Conservation (phyloP, 139 green algal genomes). For the Edaphochlamys debaryana region DNA sequence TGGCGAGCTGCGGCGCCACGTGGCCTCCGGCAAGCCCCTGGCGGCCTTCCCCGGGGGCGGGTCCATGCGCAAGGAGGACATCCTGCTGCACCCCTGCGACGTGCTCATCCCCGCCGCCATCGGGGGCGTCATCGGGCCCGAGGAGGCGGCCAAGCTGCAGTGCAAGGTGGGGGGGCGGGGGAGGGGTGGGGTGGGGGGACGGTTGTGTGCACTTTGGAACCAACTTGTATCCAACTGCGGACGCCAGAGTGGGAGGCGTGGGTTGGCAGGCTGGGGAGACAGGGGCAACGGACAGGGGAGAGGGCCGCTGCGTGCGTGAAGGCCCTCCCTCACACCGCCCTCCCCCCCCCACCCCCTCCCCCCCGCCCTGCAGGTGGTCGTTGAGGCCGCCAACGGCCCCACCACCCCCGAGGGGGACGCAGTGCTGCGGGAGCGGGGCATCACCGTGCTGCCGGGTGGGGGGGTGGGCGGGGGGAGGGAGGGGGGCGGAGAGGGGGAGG, state of each 20-base stretch:
- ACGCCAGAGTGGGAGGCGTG: no score
- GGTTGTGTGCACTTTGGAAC: no score
- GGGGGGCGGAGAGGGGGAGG: no score
- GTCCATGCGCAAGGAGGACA: slow-evolving; percentile 52
- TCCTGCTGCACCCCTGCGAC: slow-evolving; percentile 75
- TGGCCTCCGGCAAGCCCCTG: slow-evolving; percentile 57
- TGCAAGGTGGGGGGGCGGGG: slow-evolving; percentile 53
- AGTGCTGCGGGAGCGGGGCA: slow-evolving; percentile 74
- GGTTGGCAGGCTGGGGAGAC: no score
- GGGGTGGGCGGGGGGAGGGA: no score
- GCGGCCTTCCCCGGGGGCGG: slow-evolving; percentile 51
- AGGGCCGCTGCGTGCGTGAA: no score
- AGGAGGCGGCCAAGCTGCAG: slow-evolving; percentile 66
- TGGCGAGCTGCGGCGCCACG: slow-evolving; percentile 68
- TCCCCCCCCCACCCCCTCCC: not conserved
- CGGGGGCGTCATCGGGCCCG: slow-evolving; percentile 74
- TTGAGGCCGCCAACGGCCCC: slow-evolving; percentile 93
- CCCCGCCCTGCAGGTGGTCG: slow-evolving; percentile 64
- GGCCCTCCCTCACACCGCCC: no score
- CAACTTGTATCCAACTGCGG: no score
- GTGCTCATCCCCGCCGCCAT: slow-evolving; percentile 93
- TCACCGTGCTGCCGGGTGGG: slow-evolving; percentile 76
- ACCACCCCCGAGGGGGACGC: slow-evolving; percentile 79
- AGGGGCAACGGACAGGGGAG: no score
- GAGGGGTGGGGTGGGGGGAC: no score